Percentiles rank a stretch among this genome's conserved stretches.
These are phyloP conservation scores for Monocercomonoides exilis DNA, from an alignment of 78 protist species.

Conservation along the genomic window DNA sequence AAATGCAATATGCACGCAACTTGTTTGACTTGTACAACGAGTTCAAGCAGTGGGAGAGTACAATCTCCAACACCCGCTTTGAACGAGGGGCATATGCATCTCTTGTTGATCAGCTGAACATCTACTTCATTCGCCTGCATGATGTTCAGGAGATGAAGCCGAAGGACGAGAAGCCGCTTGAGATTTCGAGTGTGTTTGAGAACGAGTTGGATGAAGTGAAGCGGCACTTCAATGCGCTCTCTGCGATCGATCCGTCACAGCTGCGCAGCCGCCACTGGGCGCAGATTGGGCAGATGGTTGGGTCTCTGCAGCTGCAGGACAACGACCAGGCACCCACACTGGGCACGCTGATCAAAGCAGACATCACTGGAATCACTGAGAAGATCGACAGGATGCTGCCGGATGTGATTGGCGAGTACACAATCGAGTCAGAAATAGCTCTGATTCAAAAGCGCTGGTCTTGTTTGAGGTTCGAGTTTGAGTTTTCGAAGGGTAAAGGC, in stretches of 20 bases:
- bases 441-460: background rate
- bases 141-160: too few relatives aligned
- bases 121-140: background rate
- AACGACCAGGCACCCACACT: background rate
- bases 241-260: background rate
- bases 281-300: background rate
- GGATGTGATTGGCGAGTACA: background rate
- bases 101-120: background rate
- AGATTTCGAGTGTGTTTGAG: background rate
- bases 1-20: background rate
- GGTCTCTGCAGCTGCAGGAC: background rate
- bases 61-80: background rate
- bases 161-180: background rate
- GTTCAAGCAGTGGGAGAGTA: background rate
- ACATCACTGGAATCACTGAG: background rate
- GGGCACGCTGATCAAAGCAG: background rate
- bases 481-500: background rate
- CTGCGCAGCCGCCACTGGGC: background rate
- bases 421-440: background rate
- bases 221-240: background rate
- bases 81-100: background rate
- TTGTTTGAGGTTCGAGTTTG: background rate
- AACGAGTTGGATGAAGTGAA: background rate
- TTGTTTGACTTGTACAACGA: background rate
- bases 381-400: background rate